phyloP scores from a whole-genome alignment of 495 filamentous ascomycete genomes.

The Neurospora sp. region DNA sequence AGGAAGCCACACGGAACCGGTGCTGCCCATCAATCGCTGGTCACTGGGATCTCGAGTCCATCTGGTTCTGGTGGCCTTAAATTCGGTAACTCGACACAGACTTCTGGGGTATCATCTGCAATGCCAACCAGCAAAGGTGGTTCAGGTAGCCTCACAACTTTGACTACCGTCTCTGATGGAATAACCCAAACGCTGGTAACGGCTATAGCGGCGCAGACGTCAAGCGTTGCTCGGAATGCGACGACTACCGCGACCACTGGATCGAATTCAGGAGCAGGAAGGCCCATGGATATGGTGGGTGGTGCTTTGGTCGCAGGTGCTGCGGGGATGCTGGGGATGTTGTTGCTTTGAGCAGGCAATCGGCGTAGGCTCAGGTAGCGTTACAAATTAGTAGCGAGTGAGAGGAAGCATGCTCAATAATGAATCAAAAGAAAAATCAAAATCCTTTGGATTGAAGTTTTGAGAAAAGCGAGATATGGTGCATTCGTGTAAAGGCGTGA shows the following conservation, averaged over 20 bases:
- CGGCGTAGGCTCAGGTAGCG: background rate
- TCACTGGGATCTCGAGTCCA: background rate
- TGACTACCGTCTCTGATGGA: constrained; percentile 4
- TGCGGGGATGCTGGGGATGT: constrained; percentile 1
- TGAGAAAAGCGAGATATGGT: background rate
- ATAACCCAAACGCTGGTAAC: constrained; percentile 1
- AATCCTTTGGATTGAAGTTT: background rate
- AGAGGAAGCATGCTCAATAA: background rate
- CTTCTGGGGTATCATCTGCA: background rate
- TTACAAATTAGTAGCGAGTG: background rate
- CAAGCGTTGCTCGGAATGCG: background rate
- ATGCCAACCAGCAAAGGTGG: background rate
- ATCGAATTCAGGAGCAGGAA: background rate
- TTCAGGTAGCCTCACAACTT: background rate
- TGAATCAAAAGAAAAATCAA: background rate
- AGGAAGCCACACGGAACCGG: background rate
- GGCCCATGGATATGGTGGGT: background rate
- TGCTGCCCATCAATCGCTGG: background rate
- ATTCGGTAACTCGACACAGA: background rate
- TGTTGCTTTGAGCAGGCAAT: background rate
- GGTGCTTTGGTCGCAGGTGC: constrained; percentile 2
- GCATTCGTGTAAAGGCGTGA: background rate
- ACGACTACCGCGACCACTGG: background rate
- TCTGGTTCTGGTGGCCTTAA: background rate
- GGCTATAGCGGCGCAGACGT: constrained; percentile 1